phyloP scores from a whole-genome alignment of 2,329 filamentous ascomycete genomes.

The Fusarium penzigii region DNA sequence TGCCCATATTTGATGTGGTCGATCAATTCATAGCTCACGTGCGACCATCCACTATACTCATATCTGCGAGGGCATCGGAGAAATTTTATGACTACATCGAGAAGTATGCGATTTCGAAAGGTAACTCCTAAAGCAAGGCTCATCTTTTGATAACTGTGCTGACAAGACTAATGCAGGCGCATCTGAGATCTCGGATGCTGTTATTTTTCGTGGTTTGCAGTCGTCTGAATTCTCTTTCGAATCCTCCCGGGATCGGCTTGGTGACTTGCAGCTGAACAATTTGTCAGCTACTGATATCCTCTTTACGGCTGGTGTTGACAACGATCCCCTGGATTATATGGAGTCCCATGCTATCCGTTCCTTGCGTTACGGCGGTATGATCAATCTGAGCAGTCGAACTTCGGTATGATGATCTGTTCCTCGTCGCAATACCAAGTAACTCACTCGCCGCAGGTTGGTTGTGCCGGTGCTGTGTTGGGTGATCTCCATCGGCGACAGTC shows the following conservation, averaged over 20 bases:
- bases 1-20: slow-evolving; percentile 68
- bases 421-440: not conserved
- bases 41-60: slow-evolving; percentile 57
- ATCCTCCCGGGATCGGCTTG: slow-evolving; percentile 65
- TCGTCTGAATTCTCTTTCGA: slow-evolving; percentile 73
- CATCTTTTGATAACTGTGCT: not conserved
- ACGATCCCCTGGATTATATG: slow-evolving; percentile 32
- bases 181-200: slow-evolving; percentile 4
- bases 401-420: slow-evolving; percentile 50
- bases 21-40: slow-evolving; percentile 59
- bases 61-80: slow-evolving; percentile 49
- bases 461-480: slow-evolving; percentile 81
- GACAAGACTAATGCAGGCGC: not conserved
- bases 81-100: slow-evolving; percentile 36
- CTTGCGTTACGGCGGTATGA: slow-evolving; percentile 67
- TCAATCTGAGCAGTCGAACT: slow-evolving; percentile 72
- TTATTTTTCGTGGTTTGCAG: slow-evolving; percentile 64
- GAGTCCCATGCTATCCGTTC: slow-evolving; percentile 60
- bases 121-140: not conserved
- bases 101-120: slow-evolving; percentile 13
- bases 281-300: slow-evolving; percentile 15
- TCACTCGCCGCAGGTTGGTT: slow-evolving; percentile 62
- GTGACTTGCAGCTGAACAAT: slow-evolving; percentile 38
- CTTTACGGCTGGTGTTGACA: slow-evolving; percentile 18
- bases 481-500: slow-evolving; percentile 67